Conservation (phyloP, 148 eudicot species). For the Chenopodium berlandieri region DNA sequence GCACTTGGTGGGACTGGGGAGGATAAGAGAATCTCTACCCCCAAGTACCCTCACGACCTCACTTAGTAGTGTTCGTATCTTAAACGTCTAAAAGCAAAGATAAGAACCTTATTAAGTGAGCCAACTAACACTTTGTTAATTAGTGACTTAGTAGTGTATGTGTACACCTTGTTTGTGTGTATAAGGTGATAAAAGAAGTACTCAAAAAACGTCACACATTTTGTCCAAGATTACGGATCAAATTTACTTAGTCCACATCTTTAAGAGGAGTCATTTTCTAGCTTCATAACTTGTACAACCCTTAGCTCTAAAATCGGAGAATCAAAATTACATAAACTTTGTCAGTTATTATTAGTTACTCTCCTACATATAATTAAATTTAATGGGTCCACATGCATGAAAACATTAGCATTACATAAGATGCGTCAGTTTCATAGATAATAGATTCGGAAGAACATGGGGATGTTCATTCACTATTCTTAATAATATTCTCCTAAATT, state of each 20-base stretch:
- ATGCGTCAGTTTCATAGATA: not conserved
- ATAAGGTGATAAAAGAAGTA: too few species aligned
- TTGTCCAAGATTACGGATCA: not conserved
- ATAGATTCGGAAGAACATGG: conserved; percentile 32
- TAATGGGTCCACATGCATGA: conserved; percentile 19
- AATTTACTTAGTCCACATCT: not conserved
- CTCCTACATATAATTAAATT: conserved; percentile 2
- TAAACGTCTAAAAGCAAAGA: too few species aligned
- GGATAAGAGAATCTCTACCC: too few species aligned
- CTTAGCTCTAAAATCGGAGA: not conserved
- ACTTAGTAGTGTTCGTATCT: too few species aligned
- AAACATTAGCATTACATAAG: not conserved
- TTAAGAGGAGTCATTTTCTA: not conserved
- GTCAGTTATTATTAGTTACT: not conserved
- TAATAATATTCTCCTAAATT: not conserved
- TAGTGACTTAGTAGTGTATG: too few species aligned
- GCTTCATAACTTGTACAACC: not conserved
- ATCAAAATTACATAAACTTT: conserved; percentile 8
- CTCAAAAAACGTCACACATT: not conserved
- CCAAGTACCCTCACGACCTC: too few species aligned
- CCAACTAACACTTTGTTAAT: too few species aligned
- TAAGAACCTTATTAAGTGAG: too few species aligned
- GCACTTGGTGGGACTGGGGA: too few species aligned
- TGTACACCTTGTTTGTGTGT: too few species aligned
- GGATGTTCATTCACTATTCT: not conserved